Conservation (phyloP, 345 rosid species). For the Combretum micranthum region DNA sequence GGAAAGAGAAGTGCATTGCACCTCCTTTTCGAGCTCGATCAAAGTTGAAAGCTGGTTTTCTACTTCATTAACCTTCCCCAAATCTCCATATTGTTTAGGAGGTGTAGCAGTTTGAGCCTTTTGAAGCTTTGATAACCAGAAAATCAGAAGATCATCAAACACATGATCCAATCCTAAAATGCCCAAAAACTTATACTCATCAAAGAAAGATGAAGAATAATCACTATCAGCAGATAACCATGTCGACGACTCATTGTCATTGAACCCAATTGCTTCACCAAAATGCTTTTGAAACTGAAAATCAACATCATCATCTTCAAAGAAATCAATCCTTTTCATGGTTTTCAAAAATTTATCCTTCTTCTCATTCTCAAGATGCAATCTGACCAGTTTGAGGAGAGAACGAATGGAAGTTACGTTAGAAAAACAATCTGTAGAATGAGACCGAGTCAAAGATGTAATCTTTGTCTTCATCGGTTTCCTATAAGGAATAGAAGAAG, state of each 20-base stretch:
- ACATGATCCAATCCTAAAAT: background rate
- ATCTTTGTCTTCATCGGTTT: no score
- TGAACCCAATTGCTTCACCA: background rate
- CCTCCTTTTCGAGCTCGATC: background rate
- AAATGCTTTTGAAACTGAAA: conserved; percentile 6
- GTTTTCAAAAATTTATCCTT: background rate
- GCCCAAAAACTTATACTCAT: background rate
- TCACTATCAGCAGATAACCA: conserved; percentile 10
- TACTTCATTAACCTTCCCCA: background rate
- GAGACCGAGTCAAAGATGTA: no score
- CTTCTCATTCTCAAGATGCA: no score
- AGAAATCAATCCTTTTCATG: background rate
- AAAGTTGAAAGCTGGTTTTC: conserved; percentile 3
- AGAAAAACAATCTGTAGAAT: no score
- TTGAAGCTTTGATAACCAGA: conserved; percentile 1
- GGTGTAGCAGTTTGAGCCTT: background rate
- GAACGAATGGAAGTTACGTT: no score
- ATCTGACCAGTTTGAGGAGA: no score
- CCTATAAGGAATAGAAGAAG: no score
- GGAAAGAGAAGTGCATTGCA: background rate
- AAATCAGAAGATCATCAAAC: conserved; percentile 4
- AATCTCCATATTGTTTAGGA: background rate
- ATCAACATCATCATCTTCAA: background rate
- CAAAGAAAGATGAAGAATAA: conserved; percentile 6
- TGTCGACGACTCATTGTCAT: conserved; percentile 5